A percentile compares a stretch with the other conserved stretches of the same genome.
Conservation (phyloP, 306 rosid species). For the Rubus idaeus region DNA sequence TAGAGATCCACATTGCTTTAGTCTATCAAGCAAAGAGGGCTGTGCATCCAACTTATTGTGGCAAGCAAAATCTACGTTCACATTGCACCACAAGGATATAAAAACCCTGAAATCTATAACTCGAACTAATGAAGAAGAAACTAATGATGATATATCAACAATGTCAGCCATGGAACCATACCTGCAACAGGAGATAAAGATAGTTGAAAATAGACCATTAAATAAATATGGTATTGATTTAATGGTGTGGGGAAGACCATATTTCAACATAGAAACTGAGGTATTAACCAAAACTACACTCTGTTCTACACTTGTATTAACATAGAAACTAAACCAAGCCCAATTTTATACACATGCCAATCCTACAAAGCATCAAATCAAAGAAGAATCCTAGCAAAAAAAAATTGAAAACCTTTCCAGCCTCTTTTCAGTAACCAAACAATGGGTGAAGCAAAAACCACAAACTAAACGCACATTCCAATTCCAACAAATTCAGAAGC, state of each 20-base stretch:
- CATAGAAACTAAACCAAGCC: neutral
- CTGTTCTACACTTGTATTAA: neutral
- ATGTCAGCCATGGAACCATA: constrained; percentile 76
- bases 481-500: neutral
- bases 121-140: constrained; percentile 53
- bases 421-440: neutral
- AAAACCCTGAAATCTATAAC: constrained; percentile 75
- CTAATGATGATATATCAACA: constrained; percentile 61
- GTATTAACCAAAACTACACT: neutral
- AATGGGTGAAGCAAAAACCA: neutral
- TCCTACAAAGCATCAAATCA: neutral
- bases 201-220: neutral
- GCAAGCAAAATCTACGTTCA: constrained; percentile 56
- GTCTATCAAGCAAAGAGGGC: constrained; percentile 36
- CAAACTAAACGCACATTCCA: constrained; percentile 1
- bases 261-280: too few relatives aligned
- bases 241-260: too few relatives aligned
- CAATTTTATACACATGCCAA: neutral
- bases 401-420: neutral
- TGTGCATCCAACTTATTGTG: constrained; percentile 32
- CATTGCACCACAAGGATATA: constrained; percentile 65
- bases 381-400: neutral
- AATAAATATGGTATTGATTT: neutral
- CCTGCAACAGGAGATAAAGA: constrained; percentile 41
- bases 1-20: constrained; percentile 66